Evolutionary conservation across 2,329 filamentous ascomycete species (phyloP), one percentile per base, ranked within the genome.

Genomic region (Harringtonia aguacate): DNA sequence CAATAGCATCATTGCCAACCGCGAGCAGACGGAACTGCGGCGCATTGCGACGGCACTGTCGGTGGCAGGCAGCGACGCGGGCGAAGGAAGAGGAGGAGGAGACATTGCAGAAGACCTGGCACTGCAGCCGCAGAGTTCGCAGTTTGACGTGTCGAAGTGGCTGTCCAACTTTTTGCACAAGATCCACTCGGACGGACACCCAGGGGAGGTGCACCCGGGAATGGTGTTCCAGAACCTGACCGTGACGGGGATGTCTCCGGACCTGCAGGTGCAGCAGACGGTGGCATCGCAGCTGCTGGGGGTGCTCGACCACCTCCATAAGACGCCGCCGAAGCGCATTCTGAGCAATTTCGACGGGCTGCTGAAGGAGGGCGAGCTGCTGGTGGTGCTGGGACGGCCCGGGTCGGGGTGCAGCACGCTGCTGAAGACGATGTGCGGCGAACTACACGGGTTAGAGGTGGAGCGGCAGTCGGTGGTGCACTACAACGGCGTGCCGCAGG

Each of bases 201-300:
- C 62, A n/a, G n/a, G n/a, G 15, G 77, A 77, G 58, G 72, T 79
- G 51, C 74, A 73, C n/a, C 71, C 75, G 1, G 81, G 81, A 38
- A 68, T 86, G 39, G 69, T 73, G 36, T 86, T 81, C 63, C 72
- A 75, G 57, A 73, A 84, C 54, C 64, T 86, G 45, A 83, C 75
- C 46, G 77, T 84, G 4, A 76, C 79, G 54, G 80, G 81, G 34
- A 85, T 72, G 52, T 80, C 81, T 27, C 73, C 72, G 30, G 67
- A 75, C 2, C 82, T 80, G 2, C 81, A 86, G 57, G 84, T 81
- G 59, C 82, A 86, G 57, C 78, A 78, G 61, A 72, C 79, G 48
- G 75, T 83, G 33, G 67, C 62, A 46, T 81, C 81, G 49, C 75
- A 71, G 64, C 58, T 82, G 4, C 70, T 27, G 24, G 24, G 73